Base-by-base conservation (phyloP, 495 filamentous ascomycete genomes). In the Xylaria longipes region DNA sequence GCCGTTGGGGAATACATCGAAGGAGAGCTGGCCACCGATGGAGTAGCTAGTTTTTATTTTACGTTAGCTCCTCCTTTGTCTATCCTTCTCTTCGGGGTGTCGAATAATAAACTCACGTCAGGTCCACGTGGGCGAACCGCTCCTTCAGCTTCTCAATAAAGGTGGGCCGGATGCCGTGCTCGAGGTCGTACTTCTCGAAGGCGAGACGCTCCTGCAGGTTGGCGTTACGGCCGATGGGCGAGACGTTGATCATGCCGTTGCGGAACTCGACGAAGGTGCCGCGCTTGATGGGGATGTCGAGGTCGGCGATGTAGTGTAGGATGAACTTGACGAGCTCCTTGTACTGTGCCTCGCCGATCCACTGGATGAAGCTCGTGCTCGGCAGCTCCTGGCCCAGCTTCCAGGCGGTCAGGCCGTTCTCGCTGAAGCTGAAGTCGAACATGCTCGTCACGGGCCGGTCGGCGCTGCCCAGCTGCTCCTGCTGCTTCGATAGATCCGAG, bases 211-310 rank as follows among this genome's bases (percentile, higher is more conserved):
- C 95, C 75, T 90, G 80, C n/a, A 83, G 78, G 72, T 86, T 92
- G 25, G 96, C 96, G 74, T 97, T 97, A 65, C 96, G 87, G n/a
- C 96, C 96, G 75, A 98, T 88, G 52, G 96, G 96, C 46, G 89
- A 92, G 73, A 99, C 85, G 74, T 99, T 99, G 81, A 99, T 89
- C 96, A 98, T 98, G 80, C 96, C 96, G 79, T 95, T 97, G 71
- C 93, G 88, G 86, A 97, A 99, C 86, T 99, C 96, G 71, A 99
- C 83, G 79, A 99, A 99, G 39, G 96, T 99, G 73, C 96, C 96
- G 57, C 95, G 87, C 90, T 97, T 98, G 81, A 94, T 82, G 48
- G 95, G 96, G 83, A 89, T 85, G 75, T 97, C 93, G 43, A 97
- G 81, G 78, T 97, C 93, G 72, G 94, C 92, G 72, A 99, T 89